phyloP scores from a whole-genome alignment of 345 rosid genomes.

The Gossypium ekmanianum region DNA sequence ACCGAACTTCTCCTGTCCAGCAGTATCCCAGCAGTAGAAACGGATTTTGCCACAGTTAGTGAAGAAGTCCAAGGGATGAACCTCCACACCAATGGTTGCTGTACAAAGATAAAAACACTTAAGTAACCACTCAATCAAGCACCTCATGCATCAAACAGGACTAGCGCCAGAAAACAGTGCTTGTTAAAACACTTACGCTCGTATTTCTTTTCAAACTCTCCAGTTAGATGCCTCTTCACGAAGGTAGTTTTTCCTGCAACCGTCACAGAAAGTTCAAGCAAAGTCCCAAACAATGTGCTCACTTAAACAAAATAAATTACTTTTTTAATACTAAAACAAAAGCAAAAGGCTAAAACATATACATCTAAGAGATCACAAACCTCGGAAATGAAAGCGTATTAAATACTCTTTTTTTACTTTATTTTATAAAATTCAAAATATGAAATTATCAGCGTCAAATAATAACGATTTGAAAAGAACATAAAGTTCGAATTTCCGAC shows the following conservation, averaged over 20 bases:
- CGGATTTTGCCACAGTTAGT: constrained; percentile 89
- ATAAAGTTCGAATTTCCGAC: background rate
- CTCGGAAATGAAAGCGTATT: background rate
- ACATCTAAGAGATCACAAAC: background rate
- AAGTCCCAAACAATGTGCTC: background rate
- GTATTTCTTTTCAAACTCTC: constrained; percentile 94
- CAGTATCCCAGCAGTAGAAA: constrained; percentile 97
- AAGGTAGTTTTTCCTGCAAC: constrained; percentile 77
- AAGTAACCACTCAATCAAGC: background rate
- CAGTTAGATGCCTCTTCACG: constrained; percentile 88
- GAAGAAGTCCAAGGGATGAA: constrained; percentile 90
- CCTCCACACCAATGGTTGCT: constrained; percentile 97
- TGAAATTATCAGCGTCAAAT: background rate
- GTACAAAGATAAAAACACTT: constrained; percentile 5
- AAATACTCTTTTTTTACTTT: background rate
- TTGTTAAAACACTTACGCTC: constrained; percentile 56
- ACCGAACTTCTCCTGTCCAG: constrained; percentile 95
- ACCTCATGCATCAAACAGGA: background rate
- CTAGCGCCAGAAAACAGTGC: background rate
- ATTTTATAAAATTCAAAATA: background rate
- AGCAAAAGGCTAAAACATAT: background rate
- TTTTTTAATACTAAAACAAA: background rate
- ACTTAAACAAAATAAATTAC: background rate
- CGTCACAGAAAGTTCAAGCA: background rate
- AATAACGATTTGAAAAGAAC: background rate